A percentile compares a stretch with the other conserved stretches of the same genome.
Conservation (phyloP, 768 basidiomycete species). For the Filobasidium wieringae region DNA sequence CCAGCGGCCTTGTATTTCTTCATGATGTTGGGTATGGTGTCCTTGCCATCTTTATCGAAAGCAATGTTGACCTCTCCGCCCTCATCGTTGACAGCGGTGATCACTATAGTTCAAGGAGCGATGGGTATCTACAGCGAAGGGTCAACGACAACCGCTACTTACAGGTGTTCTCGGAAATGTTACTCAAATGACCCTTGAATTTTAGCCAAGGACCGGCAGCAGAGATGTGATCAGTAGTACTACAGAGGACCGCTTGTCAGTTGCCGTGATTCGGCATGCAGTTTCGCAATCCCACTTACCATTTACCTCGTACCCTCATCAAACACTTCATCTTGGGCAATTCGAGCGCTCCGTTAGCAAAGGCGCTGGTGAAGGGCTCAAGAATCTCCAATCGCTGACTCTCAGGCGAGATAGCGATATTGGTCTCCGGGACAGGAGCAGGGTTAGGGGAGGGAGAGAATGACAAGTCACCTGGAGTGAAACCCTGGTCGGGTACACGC, state of each 20-base stretch:
- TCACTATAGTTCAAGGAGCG: conserved; percentile 47
- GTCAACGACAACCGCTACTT: conserved; percentile 34
- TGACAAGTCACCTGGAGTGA: conserved; percentile 54
- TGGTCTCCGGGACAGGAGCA: conserved; percentile 58
- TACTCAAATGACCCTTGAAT: conserved; percentile 89
- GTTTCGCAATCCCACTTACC: conserved; percentile 39
- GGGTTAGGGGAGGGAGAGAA: conserved; percentile 71
- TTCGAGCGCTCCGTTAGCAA: conserved; percentile 52
- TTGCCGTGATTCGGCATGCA: background rate
- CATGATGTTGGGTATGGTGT: conserved; percentile 81
- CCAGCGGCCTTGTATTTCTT: conserved; percentile 71
- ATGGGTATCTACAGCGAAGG: background rate
- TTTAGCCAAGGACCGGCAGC: conserved; percentile 98
- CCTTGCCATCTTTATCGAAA: conserved; percentile 57
- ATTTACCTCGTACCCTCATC: conserved; percentile 90
- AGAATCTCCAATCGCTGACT: conserved; percentile 79
- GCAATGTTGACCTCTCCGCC: conserved; percentile 85
- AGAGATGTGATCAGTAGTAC: conserved; percentile 93
- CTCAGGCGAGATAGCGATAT: conserved; percentile 61
- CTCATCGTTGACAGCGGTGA: conserved; percentile 92
- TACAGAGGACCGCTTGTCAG: background rate
- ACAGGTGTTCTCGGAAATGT: conserved; percentile 92
- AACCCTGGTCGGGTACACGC: conserved; percentile 72
- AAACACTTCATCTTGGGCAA: conserved; percentile 70
- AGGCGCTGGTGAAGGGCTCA: conserved; percentile 71